Conservation (phyloP, 768 basidiomycete species). For the Punctularia strigosozonata region DNA sequence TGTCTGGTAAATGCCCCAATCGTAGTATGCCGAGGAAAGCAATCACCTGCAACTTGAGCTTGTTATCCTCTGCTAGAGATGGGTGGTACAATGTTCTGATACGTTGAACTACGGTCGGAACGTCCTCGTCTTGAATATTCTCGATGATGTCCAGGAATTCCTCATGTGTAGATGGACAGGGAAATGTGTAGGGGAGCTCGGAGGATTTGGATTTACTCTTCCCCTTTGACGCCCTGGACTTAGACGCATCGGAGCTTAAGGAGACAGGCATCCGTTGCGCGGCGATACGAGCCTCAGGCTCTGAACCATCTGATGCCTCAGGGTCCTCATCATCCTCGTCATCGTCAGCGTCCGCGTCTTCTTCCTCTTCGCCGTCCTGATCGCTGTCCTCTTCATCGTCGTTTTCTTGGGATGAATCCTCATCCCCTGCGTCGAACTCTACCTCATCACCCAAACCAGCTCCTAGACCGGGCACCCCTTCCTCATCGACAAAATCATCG, state of each 20-base stretch:
- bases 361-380: conserved; percentile 24
- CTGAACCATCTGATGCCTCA: conserved; percentile 23
- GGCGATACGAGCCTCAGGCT: conserved; percentile 26
- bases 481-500: conserved; percentile 56
- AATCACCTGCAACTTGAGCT: conserved; percentile 78
- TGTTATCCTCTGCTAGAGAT: conserved; percentile 86
- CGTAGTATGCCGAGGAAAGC: background rate
- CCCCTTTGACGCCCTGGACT: conserved; percentile 7
- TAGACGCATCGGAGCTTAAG: conserved; percentile 18
- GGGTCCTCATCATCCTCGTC: conserved; percentile 19
- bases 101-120: conserved; percentile 76
- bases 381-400: conserved; percentile 11
- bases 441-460: conserved; percentile 22
- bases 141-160: conserved; percentile 82
- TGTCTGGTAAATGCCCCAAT: background rate
- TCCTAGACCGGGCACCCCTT: conserved; percentile 11
- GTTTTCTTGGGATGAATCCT: conserved; percentile 9
- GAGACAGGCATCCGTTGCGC: conserved; percentile 24
- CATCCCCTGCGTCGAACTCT: conserved; percentile 4
- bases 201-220: conserved; percentile 17
- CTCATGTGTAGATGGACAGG: conserved; percentile 77
- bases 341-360: conserved; percentile 25
- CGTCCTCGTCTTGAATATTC: conserved; percentile 54
- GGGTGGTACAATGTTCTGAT: conserved; percentile 88
- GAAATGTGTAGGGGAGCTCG: conserved; percentile 87